Base-by-base conservation (phyloP, 2,329 filamentous ascomycete species). In the Pseudocercospora fuligena region DNA sequence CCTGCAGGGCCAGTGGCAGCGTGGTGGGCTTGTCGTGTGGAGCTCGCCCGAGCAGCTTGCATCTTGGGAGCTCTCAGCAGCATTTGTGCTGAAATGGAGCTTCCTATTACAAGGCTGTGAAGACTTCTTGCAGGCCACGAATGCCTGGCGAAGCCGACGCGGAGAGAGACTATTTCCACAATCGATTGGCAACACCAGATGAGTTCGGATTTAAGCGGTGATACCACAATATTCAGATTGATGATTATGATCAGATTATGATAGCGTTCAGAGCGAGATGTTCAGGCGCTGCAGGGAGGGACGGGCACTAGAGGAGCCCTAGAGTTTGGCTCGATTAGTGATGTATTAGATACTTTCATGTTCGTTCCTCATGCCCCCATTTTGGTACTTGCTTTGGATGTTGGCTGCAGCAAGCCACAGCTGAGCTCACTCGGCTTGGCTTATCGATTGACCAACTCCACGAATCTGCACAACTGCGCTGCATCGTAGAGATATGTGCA, bases 41-140 rank as follows among this genome's bases (percentile, higher is more conserved):
- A 74, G 74, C 11, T 75, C 79, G 21, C 80, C 81, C 9, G 83
- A 81, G 76, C 66, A 75, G 29, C 63, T 76, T 1, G 65, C 72
- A 5, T 79, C 78, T 47, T 83, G 81, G 82, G 82, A 84, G 70
- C 69, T 82, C 3, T 82, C 77, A 0, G 76, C 79, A 60, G 73
- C 74, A 1, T 83, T 83, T 69, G 69, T 78, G 60, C 68, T 69
- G 29, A 76, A 75, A 59, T 84, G 79, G 78, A 74, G 73, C 4
- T 81, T 76, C 61, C 71, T 83, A 25, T 66, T 84, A 5, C 65
- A 72, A 27, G 80, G 79, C 8, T 84, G 82, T 65, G 69, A 73
- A 46, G 76, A 82, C 57, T 64, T 82, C 33, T 58, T 80, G 4
- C 70, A 70, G 23, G 76, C 76, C 19, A 83, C 81, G 5, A 82